Percentiles rank a stretch among this genome's conserved stretches.
These are phyloP conservation scores for Ceratobasidium sp. DNA, from an alignment of 1,284 basidiomycete genomes.

Conservation along the genomic window DNA sequence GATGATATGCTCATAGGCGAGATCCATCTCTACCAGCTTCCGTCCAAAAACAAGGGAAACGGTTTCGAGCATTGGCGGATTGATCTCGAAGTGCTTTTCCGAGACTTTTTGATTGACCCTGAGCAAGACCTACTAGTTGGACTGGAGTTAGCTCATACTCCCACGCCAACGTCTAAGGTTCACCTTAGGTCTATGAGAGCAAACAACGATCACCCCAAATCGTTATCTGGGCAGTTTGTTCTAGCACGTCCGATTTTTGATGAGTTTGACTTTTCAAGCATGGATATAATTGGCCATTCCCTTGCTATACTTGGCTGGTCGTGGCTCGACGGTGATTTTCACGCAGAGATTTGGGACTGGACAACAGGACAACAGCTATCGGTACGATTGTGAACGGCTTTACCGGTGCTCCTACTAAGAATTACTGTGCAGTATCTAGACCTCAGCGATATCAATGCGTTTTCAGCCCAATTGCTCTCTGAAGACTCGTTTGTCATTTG, in stretches of 20 bases:
- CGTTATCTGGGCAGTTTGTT: neutral
- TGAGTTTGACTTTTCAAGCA: neutral
- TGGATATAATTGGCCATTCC: neutral
- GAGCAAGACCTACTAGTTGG: conserved; percentile 18
- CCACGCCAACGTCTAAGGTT: neutral
- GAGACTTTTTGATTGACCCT: conserved; percentile 12
- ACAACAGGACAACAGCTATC: neutral
- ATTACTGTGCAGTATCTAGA: neutral
- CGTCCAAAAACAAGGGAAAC: conserved; percentile 12
- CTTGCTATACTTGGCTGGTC: neutral
- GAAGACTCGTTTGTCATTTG: conserved; percentile 6
- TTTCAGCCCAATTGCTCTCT: neutral
- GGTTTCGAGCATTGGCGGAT: neutral
- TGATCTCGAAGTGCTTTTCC: neutral
- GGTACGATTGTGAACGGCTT: neutral
- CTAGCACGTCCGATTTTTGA: neutral
- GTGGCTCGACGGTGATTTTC: neutral
- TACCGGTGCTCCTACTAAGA: neutral
- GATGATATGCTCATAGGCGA: too few relatives aligned
- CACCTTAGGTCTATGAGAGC: conserved; percentile 20
- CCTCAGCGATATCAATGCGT: neutral
- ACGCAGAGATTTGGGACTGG: conserved; percentile 25
- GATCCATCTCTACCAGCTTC: conserved; percentile 14
- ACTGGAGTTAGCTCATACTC: neutral
- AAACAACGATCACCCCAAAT: neutral